phyloP scores from a whole-genome alignment of 2,329 filamentous ascomycete species.

The Teratosphaeria viscida region DNA sequence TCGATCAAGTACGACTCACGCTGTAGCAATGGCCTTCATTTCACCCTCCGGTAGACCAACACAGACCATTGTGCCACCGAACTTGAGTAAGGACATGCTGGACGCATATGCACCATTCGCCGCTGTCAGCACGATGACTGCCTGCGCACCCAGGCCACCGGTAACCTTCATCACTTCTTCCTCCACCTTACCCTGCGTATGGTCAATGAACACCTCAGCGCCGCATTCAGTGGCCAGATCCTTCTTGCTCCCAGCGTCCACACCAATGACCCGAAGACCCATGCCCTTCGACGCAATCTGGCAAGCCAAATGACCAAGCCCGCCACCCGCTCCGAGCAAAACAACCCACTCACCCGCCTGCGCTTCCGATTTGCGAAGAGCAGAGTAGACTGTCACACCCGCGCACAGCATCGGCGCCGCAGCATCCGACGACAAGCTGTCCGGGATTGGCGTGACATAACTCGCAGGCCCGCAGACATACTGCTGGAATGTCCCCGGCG shows the following conservation, averaged over 20 bases:
- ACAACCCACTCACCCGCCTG: conserved; percentile 51
- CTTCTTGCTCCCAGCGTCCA: conserved; percentile 55
- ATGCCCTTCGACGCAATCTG: conserved; percentile 52
- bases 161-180: conserved; percentile 48
- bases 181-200: conserved; percentile 44
- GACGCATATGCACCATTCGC: conserved; percentile 38
- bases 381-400: conserved; percentile 57
- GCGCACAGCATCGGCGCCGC: conserved; percentile 57
- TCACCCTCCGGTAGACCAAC: conserved; percentile 39
- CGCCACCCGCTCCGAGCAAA: conserved; percentile 31
- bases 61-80: conserved; percentile 36
- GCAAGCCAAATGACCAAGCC: conserved; percentile 43
- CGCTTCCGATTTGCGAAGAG: conserved; percentile 51
- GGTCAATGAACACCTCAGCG: conserved; percentile 55
- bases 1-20: neutral
- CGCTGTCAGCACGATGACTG: conserved; percentile 46
- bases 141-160: conserved; percentile 49
- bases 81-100: conserved; percentile 32
- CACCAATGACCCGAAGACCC: conserved; percentile 49
- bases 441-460: conserved; percentile 62
- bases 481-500: conserved; percentile 63
- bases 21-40: conserved; percentile 31
- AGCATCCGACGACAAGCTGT: conserved; percentile 45
- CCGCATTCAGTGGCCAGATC: conserved; percentile 52
- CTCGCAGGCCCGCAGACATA: conserved; percentile 53